Evolutionary conservation across 192 early-diverging fungal genomes (phyloP).

Genomic region (Podila verticillata): DNA sequence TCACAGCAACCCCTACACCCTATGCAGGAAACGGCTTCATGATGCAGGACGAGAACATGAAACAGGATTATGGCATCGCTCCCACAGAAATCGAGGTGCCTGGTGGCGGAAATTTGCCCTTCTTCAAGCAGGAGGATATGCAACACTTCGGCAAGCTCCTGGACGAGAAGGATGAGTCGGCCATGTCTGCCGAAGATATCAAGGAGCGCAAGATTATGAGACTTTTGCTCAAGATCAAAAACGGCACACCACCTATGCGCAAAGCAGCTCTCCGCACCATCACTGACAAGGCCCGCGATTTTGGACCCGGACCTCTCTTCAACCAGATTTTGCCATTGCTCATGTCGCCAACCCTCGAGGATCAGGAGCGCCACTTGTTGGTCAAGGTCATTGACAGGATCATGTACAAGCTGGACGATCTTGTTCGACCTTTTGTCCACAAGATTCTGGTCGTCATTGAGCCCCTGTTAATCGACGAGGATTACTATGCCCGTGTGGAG

Average conservation of each 20-base stretch:
- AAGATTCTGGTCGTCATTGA: slow-evolving; percentile 99
- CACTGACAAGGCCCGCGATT: slow-evolving; percentile 94
- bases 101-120: slow-evolving; percentile 86
- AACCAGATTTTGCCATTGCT: slow-evolving; percentile 95
- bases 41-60: slow-evolving; percentile 83
- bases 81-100: slow-evolving; percentile 77
- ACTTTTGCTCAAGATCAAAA: slow-evolving; percentile 96
- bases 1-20: slow-evolving; percentile 94
- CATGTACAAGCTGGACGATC: slow-evolving; percentile 94
- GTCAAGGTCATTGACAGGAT: slow-evolving; percentile 98
- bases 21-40: slow-evolving; percentile 84
- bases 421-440: slow-evolving; percentile 96
- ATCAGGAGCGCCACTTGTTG: slow-evolving; percentile 97
- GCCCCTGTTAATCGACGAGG: slow-evolving; percentile 96
- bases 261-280: slow-evolving; percentile 95
- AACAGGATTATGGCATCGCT: slow-evolving; percentile 73
- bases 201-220: slow-evolving; percentile 98
- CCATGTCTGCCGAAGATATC: slow-evolving; percentile 85
- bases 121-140: slow-evolving; percentile 97
- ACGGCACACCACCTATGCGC: slow-evolving; percentile 94
- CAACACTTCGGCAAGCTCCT: slow-evolving; percentile 95
- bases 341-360: slow-evolving; percentile 97
- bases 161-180: slow-evolving; percentile 84
- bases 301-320: slow-evolving; percentile 94
- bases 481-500: slow-evolving; percentile 97